Evolutionary conservation across 164 flowering plant genomes (phyloP).

Genomic region (Magnolia changhungtana): DNA sequence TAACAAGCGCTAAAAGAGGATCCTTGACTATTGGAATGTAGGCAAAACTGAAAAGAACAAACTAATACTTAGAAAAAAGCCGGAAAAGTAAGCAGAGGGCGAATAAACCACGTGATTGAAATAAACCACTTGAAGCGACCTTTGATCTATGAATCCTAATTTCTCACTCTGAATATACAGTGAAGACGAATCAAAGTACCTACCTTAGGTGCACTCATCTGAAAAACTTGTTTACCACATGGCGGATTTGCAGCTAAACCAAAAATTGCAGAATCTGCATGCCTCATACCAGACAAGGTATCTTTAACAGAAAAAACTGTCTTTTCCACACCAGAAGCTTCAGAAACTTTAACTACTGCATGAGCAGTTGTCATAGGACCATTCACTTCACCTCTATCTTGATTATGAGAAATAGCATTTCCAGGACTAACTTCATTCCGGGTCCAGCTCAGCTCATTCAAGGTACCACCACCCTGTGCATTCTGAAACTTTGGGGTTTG

Average conservation of each 20-base stretch:
- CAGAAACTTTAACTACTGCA: conserved; percentile 15
- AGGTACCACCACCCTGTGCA: conserved; percentile 21
- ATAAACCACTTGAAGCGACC: no score
- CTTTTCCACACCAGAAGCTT: conserved; percentile 18
- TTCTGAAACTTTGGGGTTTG: conserved; percentile 47
- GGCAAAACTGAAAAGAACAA: no score
- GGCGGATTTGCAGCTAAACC: conserved; percentile 19
- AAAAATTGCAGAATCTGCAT: conserved; percentile 18
- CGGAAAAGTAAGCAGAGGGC: no score
- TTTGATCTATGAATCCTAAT: no score
- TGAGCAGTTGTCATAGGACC: conserved; percentile 21
- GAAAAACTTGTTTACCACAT: conserved; percentile 51
- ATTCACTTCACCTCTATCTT: conserved; percentile 35
- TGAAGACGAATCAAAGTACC: conserved; percentile 9
- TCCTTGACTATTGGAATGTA: no score
- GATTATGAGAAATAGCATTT: conserved; percentile 20
- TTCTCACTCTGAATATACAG: no score
- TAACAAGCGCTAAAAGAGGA: neutral
- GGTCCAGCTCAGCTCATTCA: conserved; percentile 16
- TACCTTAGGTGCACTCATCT: conserved; percentile 57
- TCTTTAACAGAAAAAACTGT: conserved; percentile 16
- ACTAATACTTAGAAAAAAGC: no score
- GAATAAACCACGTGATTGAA: no score
- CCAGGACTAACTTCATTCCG: conserved; percentile 11
- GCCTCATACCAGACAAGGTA: conserved; percentile 12